Conservation (phyloP, 768 basidiomycete species). For the Pulveroboletus sp. region DNA sequence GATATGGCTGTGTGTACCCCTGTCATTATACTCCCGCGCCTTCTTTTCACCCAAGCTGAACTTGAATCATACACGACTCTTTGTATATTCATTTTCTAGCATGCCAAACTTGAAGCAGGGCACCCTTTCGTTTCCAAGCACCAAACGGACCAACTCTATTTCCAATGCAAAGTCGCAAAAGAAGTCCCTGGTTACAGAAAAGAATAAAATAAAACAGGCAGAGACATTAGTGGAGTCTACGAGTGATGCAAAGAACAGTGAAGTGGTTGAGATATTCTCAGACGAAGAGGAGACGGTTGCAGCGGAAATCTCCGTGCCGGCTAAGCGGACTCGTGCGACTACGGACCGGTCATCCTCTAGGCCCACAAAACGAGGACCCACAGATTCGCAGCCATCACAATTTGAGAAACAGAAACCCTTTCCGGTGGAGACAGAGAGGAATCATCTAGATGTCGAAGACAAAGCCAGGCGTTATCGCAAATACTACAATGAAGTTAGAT, state of each 20-base stretch:
- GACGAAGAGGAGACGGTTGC: slow-evolving; percentile 15
- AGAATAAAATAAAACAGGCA: slow-evolving; percentile 4
- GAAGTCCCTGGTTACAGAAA: slow-evolving; percentile 1
- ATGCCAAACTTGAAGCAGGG: slow-evolving; percentile 40
- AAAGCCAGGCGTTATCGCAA: slow-evolving; percentile 53
- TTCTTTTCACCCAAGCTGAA: not conserved
- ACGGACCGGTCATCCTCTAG: slow-evolving; percentile 14
- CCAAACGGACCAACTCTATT: slow-evolving; percentile 42
- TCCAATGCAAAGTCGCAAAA: slow-evolving; percentile 18
- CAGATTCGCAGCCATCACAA: slow-evolving; percentile 3
- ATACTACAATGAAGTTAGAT: slow-evolving; percentile 43
- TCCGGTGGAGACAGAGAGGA: slow-evolving; percentile 14
- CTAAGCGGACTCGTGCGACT: slow-evolving; percentile 26
- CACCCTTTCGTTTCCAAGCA: slow-evolving; percentile 42
- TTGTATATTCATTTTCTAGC: no score
- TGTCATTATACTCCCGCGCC: slow-evolving; percentile 11
- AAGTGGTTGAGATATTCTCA: slow-evolving; percentile 17
- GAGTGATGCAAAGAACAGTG: not conserved
- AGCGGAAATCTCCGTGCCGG: slow-evolving; percentile 10
- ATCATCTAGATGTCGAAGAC: slow-evolving; percentile 40
- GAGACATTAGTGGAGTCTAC: not conserved
- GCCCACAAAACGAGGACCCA: not conserved
- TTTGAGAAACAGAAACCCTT: slow-evolving; percentile 4
- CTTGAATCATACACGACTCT: no score
- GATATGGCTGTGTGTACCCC: slow-evolving; percentile 11